Conservation (phyloP, 2,329 filamentous ascomycete genomes). For the Ophiostoma quercus region DNA sequence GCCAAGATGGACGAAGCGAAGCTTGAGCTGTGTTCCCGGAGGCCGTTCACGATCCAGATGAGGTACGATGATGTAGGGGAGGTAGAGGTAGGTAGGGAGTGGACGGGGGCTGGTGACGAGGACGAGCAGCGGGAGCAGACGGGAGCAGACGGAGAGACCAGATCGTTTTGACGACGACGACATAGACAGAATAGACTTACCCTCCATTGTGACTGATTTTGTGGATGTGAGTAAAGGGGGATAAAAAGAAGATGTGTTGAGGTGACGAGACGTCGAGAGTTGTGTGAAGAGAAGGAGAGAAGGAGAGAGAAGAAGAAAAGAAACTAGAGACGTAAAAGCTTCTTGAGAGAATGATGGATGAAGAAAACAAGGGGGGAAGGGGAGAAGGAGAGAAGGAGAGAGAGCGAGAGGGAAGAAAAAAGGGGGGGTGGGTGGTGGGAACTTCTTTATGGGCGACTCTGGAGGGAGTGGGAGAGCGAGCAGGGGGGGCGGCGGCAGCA, state of each 20-base stretch:
- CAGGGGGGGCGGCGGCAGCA: conserved; percentile 26
- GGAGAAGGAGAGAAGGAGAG: conserved; percentile 28
- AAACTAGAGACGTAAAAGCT: conserved; percentile 31
- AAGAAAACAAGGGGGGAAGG: conserved; percentile 28
- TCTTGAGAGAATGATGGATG: conserved; percentile 25
- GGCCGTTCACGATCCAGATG: conserved; percentile 10
- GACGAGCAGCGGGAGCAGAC: conserved; percentile 2
- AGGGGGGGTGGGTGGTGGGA: conserved; percentile 31
- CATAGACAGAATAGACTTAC: neutral
- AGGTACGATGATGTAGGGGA: neutral
- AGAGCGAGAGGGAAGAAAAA: conserved; percentile 36
- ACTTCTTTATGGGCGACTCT: conserved; percentile 21
- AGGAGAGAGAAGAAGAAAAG: conserved; percentile 12
- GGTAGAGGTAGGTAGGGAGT: neutral
- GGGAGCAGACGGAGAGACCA: neutral
- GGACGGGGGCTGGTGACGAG: neutral
- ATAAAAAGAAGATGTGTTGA: conserved; percentile 13
- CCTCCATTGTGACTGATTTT: conserved; percentile 17
- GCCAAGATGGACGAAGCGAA: neutral
- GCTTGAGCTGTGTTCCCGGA: neutral
- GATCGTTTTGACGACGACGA: neutral
- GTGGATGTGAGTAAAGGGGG: neutral
- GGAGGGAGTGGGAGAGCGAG: conserved; percentile 13
- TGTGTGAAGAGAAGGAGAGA: conserved; percentile 12
- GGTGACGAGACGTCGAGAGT: conserved; percentile 12